Evolutionary conservation across 805 yeast species (phyloP).

Genomic region (Kuraishia cidri): DNA sequence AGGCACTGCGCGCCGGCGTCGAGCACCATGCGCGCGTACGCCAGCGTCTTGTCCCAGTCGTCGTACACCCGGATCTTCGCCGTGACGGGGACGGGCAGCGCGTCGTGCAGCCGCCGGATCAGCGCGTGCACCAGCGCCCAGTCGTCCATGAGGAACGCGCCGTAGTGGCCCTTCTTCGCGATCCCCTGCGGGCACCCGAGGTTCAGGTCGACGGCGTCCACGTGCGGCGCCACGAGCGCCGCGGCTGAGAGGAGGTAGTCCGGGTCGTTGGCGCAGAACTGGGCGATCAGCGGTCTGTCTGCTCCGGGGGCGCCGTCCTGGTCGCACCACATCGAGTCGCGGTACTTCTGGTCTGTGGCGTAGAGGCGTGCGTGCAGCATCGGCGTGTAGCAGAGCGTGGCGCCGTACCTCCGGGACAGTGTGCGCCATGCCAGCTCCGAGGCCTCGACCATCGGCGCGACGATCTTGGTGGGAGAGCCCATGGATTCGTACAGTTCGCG

Average conservation of each 20-base stretch:
- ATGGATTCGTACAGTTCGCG: constrained; percentile 60
- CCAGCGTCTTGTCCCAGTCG: constrained; percentile 72
- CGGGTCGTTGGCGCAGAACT: constrained; percentile 95
- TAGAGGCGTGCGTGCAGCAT: constrained; percentile 93
- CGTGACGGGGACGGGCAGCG: constrained; percentile 81
- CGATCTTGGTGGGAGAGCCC: constrained; percentile 73
- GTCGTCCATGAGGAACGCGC: constrained; percentile 94
- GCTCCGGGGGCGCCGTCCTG: constrained; percentile 60
- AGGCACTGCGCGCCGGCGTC: constrained; percentile 93
- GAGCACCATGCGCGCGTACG: constrained; percentile 82
- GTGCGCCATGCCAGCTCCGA: constrained; percentile 94
- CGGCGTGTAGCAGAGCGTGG: constrained; percentile 91
- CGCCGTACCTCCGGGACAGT: constrained; percentile 81
- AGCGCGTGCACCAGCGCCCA: constrained; percentile 76
- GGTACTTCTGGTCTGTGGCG: constrained; percentile 75
- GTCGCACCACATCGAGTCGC: constrained; percentile 63
- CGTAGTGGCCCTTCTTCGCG: constrained; percentile 91
- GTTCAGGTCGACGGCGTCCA: constrained; percentile 95
- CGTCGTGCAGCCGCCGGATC: constrained; percentile 64
- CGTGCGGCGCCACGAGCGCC: constrained; percentile 61
- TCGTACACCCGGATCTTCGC: constrained; percentile 91
- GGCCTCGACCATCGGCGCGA: constrained; percentile 99
- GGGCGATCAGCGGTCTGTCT: constrained; percentile 88
- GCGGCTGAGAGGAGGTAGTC: constrained; percentile 80
- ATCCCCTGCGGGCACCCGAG: constrained; percentile 98